Evolutionary conservation across 345 rosid genomes (phyloP), one percentile per base, ranked within the genome.

Genomic region (Physaria fendleri): DNA sequence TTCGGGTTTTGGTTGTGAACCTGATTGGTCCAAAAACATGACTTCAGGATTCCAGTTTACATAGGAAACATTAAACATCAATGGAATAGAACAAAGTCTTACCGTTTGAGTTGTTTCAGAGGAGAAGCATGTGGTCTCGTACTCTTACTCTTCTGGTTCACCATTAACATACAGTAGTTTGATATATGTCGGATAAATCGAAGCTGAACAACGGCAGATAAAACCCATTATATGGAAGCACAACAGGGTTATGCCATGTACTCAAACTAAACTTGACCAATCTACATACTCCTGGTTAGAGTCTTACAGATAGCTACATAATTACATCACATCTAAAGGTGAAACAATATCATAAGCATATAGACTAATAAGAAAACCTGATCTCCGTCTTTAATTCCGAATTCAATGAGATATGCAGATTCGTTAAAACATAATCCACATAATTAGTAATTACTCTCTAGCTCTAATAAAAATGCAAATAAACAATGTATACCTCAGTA

Each of bases 321-420:
- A 21, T 12, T n/a, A n/a, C n/a, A n/a, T 44, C 9, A 55, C 44
- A 18, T 35, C 42, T 13, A 37, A 65, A 66, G 50, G 47, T 57
- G 27, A 66, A 42, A 52, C 32, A 50, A 25, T 22, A 59, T 28
- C 35, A 48, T 37, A 49, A 62, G 29, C 59, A 25, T 9, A 43
- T 43, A 46, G 18, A 46, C 11, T 22, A 23, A 13, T 7, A n/a
- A 4, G 17, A 3, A 0, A 45, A 85, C 97, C 95, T 85, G 82
- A 74, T 87, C 90, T 28, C 90, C 95, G 42, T 91, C 98, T 69
- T 49, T 85, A 57, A 91, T 85, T 69, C 94, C 89, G 11, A 77
- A 81, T 23, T 72, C 56, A 27, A 16, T 59, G 35, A 91, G 84
- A 40, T 42, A 40, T 22, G 78, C 89, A 4, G 78, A 48, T 12